These are phyloP conservation scores for Pyrenochaeta sp. DNA, from an alignment of 2,329 filamentous ascomycete species.

Conservation along the genomic window DNA sequence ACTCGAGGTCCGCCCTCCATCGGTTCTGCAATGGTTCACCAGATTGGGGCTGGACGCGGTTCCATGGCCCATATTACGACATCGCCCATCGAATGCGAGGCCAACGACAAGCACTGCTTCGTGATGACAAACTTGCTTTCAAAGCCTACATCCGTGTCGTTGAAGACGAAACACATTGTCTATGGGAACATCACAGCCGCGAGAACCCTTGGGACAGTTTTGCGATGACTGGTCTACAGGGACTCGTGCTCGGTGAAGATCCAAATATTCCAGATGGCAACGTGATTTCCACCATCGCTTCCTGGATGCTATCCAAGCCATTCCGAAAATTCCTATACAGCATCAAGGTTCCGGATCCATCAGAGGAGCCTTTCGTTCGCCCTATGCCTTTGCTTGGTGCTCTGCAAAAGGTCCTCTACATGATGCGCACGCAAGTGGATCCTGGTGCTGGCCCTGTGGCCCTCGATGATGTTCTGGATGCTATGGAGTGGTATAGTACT, in stretches of 20 bases:
- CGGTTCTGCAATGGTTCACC: constrained; percentile 65
- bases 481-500: constrained; percentile 52
- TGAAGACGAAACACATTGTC: constrained; percentile 65
- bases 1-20: constrained; percentile 63
- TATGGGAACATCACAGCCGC: constrained; percentile 66
- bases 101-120: constrained; percentile 66
- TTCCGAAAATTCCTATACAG: constrained; percentile 64
- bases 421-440: constrained; percentile 54
- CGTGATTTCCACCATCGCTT: constrained; percentile 62
- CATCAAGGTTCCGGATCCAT: constrained; percentile 56
- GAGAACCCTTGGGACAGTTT: constrained; percentile 65
- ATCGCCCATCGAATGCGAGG: constrained; percentile 64
- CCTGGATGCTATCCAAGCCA: constrained; percentile 66
- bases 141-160: constrained; percentile 68
- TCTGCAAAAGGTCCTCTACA: constrained; percentile 61
- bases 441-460: constrained; percentile 43
- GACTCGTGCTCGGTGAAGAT: constrained; percentile 47
- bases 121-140: constrained; percentile 67
- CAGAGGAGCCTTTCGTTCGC: constrained; percentile 53
- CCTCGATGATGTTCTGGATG: constrained; percentile 45
- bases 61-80: constrained; percentile 65
- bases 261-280: constrained; percentile 47
- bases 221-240: constrained; percentile 64
- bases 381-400: constrained; percentile 61
- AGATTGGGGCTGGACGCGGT: constrained; percentile 71